These are phyloP conservation scores for Aspergillus caelatus DNA, from an alignment of 2,329 filamentous ascomycete genomes.

Conservation along the genomic window DNA sequence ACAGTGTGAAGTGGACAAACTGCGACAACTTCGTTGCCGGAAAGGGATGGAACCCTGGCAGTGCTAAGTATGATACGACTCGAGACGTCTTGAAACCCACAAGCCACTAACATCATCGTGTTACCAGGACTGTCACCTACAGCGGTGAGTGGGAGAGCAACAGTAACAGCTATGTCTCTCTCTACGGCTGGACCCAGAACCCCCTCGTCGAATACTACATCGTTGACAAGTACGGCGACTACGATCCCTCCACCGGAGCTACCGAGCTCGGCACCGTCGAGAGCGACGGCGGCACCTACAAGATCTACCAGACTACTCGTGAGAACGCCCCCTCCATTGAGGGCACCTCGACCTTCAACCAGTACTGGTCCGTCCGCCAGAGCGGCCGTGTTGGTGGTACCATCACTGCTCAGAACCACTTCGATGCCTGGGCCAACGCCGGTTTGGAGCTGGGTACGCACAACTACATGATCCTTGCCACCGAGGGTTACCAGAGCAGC, in stretches of 20 bases:
- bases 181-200: slow-evolving; percentile 48
- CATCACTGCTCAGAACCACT: slow-evolving; percentile 41
- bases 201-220: slow-evolving; percentile 45
- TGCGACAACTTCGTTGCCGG: slow-evolving; percentile 60
- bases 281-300: slow-evolving; percentile 43
- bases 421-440: slow-evolving; percentile 37
- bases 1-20: slow-evolving; percentile 51
- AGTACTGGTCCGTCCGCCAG: slow-evolving; percentile 48
- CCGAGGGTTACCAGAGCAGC: slow-evolving; percentile 47
- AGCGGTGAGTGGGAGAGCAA: slow-evolving; percentile 30
- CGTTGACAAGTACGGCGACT: slow-evolving; percentile 37
- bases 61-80: slow-evolving; percentile 44
- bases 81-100: not conserved
- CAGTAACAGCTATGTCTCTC: slow-evolving; percentile 38
- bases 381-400: slow-evolving; percentile 39
- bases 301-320: slow-evolving; percentile 41
- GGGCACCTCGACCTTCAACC: slow-evolving; percentile 46
- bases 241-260: slow-evolving; percentile 35
- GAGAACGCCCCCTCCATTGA: slow-evolving; percentile 43
- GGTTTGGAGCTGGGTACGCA: slow-evolving; percentile 35
- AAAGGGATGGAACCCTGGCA: slow-evolving; percentile 62
- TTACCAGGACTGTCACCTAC: slow-evolving; percentile 29
- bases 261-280: slow-evolving; percentile 39
- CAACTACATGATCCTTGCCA: slow-evolving; percentile 46
- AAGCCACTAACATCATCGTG: not conserved